Evolutionary conservation across 176 grass and related monocot genomes (phyloP).

Genomic region (Aegilops bicornis): DNA sequence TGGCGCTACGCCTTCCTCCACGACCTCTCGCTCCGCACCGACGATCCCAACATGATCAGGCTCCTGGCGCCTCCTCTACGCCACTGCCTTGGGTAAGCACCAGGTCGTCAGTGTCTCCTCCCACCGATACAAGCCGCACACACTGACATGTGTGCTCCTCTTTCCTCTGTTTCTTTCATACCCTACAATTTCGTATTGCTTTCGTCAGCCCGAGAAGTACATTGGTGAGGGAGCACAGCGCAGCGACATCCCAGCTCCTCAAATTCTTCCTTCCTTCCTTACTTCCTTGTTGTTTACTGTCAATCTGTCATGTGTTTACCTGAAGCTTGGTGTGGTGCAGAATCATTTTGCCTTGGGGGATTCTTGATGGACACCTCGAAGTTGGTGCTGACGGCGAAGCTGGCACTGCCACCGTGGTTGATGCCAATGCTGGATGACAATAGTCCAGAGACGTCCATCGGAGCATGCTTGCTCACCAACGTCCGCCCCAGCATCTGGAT

Average conservation of each 20-base stretch:
- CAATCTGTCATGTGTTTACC: not conserved
- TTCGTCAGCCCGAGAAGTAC: conserved; percentile 54
- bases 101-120: not conserved
- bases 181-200: conserved; percentile 53
- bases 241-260: not conserved
- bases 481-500: conserved; percentile 83
- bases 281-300: no score
- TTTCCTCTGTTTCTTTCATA: conserved; percentile 31
- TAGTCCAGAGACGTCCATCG: conserved; percentile 17
- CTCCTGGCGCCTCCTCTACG: conserved; percentile 68
- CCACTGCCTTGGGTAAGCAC: conserved; percentile 59
- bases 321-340: conserved; percentile 32
- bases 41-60: not conserved
- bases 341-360: conserved; percentile 64
- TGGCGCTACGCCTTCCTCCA: conserved; percentile 82
- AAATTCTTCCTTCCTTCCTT: not conserved
- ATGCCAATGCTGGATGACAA: conserved; percentile 33
- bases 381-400: not conserved
- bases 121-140: conserved; percentile 5
- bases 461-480: conserved; percentile 54
- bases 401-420: not conserved
- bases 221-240: conserved; percentile 50
- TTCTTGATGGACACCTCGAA: conserved; percentile 63
- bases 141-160: conserved; percentile 31
- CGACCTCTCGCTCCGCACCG: conserved; percentile 48